Conservation (phyloP, 2,329 filamentous ascomycete species). For the Alternaria metachromatica region DNA sequence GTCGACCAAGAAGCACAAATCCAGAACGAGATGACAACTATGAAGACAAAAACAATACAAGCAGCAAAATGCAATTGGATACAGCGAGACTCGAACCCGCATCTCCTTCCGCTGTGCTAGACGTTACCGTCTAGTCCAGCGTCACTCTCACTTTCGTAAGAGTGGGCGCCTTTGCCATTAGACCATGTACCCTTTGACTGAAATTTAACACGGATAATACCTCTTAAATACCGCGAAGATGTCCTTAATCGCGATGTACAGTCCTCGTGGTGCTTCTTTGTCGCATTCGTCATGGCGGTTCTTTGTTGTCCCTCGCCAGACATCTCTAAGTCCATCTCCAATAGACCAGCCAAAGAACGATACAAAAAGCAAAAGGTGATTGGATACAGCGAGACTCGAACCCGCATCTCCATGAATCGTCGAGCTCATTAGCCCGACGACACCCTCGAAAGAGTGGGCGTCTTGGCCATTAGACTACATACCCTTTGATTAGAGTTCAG, state of each 20-base stretch:
- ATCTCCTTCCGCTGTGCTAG: background rate
- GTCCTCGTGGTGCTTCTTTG: background rate
- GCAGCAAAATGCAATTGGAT: background rate
- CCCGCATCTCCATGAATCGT: background rate
- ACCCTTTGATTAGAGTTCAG: background rate
- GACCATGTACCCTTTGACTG: background rate
- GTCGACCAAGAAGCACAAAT: background rate
- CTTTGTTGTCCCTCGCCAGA: background rate
- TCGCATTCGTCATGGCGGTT: fast-evolving
- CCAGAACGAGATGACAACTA: background rate
- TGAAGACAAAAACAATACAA: background rate
- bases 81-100: background rate
- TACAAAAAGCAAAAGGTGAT: background rate
- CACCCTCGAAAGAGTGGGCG: background rate
- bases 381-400: background rate
- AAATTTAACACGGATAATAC: background rate
- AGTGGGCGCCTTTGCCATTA: background rate
- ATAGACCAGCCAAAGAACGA: background rate
- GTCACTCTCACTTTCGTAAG: background rate
- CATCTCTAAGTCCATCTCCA: background rate
- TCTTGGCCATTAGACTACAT: background rate
- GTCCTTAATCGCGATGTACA: background rate
- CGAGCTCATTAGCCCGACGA: too few relatives aligned
- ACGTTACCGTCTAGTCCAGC: background rate
- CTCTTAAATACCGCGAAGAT: background rate